Evolutionary conservation across 2,329 filamentous ascomycete species (phyloP), one percentile per base, ranked within the genome.

Genomic region (Apiospora arundinis): DNA sequence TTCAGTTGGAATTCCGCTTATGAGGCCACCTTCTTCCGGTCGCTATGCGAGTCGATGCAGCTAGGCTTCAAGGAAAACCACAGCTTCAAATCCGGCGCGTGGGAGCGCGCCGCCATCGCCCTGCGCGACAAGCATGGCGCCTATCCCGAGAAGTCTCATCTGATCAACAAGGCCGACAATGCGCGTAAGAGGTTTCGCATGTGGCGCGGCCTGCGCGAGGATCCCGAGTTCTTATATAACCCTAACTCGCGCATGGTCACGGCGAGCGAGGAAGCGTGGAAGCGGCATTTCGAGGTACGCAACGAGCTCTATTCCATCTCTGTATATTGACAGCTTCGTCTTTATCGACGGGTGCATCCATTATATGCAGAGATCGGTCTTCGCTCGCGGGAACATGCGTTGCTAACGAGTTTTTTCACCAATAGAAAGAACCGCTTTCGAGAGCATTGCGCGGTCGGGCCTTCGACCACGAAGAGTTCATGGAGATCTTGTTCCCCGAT

Each of bases 121-220:
- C 80, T 90, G 70, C 85, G 87, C 80, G 86, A 88, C 42, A 84
- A 84, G 70, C 88, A 90, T 75, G 83, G 83, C 76, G 87, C 88
- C 65, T 89, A 84, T 73, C 87, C 88, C n/a, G 85, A 88, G 73
- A 90, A 90, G 80, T 86, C 84, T 75, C 88, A 90, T 70, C 85
- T 90, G 46, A 89, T 90, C 79, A 90, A 90, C 82, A 90, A 90
- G 81, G 89, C 87, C 74, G 88, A 90, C 80, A 90, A 90, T 78
- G 88, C 88, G 72, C 85, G 88, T 68, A 90, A 90, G 79, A 87
- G 88, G 76, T 90, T 90, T 73, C 86, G 88, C n/a, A 81, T 90
- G 69, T 90, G 88, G 88, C 81, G 88, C 23, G 87, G 88, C 28
- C 79, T 90, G 74, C 82, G 88, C 32, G 88, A 90, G 77, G 85